Evolutionary conservation across 2,329 filamentous ascomycete species (phyloP), one percentile per base, ranked within the genome.

Genomic region (Geoglossum cookeanum): DNA sequence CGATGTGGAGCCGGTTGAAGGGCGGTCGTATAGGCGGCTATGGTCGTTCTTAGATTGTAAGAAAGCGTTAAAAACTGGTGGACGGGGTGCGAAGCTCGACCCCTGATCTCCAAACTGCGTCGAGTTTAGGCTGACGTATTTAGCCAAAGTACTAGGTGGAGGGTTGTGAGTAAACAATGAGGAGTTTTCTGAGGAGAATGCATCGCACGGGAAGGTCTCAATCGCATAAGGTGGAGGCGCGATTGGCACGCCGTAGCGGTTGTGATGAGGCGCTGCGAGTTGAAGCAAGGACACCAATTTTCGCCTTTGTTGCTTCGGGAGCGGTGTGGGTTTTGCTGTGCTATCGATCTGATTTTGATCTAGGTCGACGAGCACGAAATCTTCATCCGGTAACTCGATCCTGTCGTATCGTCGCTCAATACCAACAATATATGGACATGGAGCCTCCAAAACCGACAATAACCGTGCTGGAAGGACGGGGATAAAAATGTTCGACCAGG

Each of bases 351-450:
- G 83, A 68, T 98, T 87, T 67, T 85, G 82, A 69, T 98, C 92
- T 55, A 98, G 75, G 69, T 98, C 92, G 39, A 97, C 89, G 15
- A 97, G 75, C 17, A 97, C 90, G 68, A 91, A 97, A 66, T 97
- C 92, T 64, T 97, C 92, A 5, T 95, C 88, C 0, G 92, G 92
- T 47, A 97, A 78, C 63, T 89, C 84, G 52, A 89, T 79, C 58
- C 81, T 81, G 64, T 94, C 87, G 67, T 97, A 97, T 58, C 90
- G 81, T 62, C 90, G 80, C 71, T 98, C 92, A 58, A 98, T 87
- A 54, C 92, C 92, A 48, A 97, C 88, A 62, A 98, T 95, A 65
- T 97, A 98, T 0, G 92, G 92, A 64, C 92, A 97, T 2, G 91
- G 91, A 0, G 91, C 91, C 64, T 97, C 92, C 17, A 98, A 77